These are phyloP conservation scores for Blastobotrys elegans DNA, from an alignment of 1,139 yeast species.

Conservation along the genomic window DNA sequence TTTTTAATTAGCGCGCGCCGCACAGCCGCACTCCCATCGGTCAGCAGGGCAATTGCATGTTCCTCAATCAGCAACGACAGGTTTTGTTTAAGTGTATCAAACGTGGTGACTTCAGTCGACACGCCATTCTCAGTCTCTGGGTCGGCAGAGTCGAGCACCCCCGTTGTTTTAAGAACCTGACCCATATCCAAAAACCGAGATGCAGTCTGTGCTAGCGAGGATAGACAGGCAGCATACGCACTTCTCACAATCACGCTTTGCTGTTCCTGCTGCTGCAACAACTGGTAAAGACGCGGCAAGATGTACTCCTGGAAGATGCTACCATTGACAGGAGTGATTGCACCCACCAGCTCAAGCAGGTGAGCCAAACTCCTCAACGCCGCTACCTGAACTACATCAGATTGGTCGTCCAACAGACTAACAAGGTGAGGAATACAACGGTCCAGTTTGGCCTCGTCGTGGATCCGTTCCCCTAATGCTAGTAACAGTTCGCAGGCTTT, in stretches of 20 bases:
- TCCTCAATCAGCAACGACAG: constrained; percentile 45
- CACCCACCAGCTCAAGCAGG: constrained; percentile 57
- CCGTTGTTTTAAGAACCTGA: constrained; percentile 46
- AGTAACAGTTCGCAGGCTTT: constrained; percentile 73
- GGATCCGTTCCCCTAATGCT: constrained; percentile 68
- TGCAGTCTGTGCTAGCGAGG: constrained; percentile 61
- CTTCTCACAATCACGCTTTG: constrained; percentile 50
- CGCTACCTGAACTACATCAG: constrained; percentile 51
- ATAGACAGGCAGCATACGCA: constrained; percentile 67
- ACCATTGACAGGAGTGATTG: constrained; percentile 69
- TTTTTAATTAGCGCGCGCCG: constrained; percentile 63
- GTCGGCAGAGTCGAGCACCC: constrained; percentile 35
- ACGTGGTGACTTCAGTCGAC: constrained; percentile 31
- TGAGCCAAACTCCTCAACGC: constrained; percentile 42
- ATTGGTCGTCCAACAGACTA: constrained; percentile 48
- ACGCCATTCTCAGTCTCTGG: constrained; percentile 41
- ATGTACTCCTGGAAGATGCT: constrained; percentile 76
- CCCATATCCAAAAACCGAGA: constrained; percentile 64
- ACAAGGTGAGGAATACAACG: constrained; percentile 77
- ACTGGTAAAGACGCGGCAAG: constrained; percentile 57
- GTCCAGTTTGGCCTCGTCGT: constrained; percentile 82
- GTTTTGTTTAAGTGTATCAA: constrained; percentile 34
- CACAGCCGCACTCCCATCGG: constrained; percentile 63
- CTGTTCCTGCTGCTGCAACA: constrained; percentile 40
- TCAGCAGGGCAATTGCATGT: constrained; percentile 58